Evolutionary conservation across 768 basidiomycete species (phyloP).

Genomic region (Thelephora aurantiotincta): DNA sequence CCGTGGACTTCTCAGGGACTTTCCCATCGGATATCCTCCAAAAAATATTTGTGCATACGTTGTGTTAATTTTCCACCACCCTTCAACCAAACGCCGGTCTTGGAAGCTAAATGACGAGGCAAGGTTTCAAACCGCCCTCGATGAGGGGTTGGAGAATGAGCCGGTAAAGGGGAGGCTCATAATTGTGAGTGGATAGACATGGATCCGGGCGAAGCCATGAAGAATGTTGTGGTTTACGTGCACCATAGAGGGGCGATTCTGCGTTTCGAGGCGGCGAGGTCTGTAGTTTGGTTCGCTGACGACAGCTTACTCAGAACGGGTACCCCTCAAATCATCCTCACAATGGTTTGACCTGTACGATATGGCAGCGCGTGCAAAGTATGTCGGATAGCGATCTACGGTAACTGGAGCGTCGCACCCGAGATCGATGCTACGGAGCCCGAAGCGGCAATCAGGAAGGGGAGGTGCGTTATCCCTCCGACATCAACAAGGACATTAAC

Average conservation of each 20-base stretch:
- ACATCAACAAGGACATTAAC: conserved; percentile 1
- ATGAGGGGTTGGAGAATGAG: conserved; percentile 1
- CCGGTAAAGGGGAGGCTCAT: conserved; percentile 2
- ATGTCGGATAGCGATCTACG: conserved; percentile 12
- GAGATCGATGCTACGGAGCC: conserved; percentile 9
- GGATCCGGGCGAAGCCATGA: conserved; percentile 3
- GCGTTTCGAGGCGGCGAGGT: conserved; percentile 7
- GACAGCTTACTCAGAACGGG: conserved; percentile 4
- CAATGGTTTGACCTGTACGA: conserved; percentile 15
- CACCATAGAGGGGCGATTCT: conserved; percentile 8
- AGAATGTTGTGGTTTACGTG: conserved; percentile 8
- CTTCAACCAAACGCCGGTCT: too few species aligned
- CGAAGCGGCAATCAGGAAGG: conserved; percentile 9
- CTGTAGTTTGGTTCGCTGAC: neutral
- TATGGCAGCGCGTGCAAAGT: conserved; percentile 11
- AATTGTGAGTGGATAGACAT: conserved; percentile 4
- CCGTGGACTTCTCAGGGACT: too few species aligned
- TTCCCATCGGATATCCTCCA: too few species aligned
- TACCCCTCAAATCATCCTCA: conserved; percentile 11
- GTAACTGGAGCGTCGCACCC: conserved; percentile 9
- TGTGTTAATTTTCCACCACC: too few species aligned
- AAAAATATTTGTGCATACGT: too few species aligned
- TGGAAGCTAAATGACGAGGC: conserved; percentile 9
- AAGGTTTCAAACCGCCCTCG: conserved; percentile 1
- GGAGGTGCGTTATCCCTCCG: conserved; percentile 8